Evolutionary conservation across 2,329 filamentous ascomycete species (phyloP).

Genomic region (Nemania abortiva): DNA sequence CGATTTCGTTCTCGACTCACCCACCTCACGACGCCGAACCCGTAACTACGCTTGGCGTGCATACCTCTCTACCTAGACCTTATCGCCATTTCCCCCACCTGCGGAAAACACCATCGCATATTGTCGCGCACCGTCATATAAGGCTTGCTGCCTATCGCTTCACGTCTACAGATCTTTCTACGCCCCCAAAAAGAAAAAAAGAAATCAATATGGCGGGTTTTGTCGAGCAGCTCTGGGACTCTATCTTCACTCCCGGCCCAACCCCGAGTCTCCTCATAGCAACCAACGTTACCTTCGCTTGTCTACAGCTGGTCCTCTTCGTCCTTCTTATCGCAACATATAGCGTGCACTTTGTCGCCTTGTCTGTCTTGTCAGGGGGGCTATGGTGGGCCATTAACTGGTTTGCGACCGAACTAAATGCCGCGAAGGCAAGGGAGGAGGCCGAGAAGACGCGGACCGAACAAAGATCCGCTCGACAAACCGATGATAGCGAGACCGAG

Average conservation of each 20-base stretch:
- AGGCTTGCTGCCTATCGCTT: conserved; percentile 16
- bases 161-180: conserved; percentile 14
- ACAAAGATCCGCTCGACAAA: conserved; percentile 50
- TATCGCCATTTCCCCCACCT: conserved; percentile 21
- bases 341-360: conserved; percentile 87
- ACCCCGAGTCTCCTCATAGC: conserved; percentile 89
- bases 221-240: conserved; percentile 85
- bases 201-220: conserved; percentile 67
- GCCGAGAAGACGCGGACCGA: conserved; percentile 57
- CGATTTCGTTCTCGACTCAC: conserved; percentile 19
- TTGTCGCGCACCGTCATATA: conserved; percentile 41
- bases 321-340: conserved; percentile 82
- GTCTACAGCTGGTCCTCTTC: conserved; percentile 83
- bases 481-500: conserved; percentile 65
- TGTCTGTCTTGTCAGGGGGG: conserved; percentile 82
- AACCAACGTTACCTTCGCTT: conserved; percentile 89
- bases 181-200: too few species aligned
- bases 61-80: conserved; percentile 4
- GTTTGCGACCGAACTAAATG: conserved; percentile 79
- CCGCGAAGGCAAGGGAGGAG: conserved; percentile 59
- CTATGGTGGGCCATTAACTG: conserved; percentile 97
- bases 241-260: conserved; percentile 91
- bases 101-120: conserved; percentile 21
- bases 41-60: conserved; percentile 13
- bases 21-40: conserved; percentile 6